These are phyloP conservation scores for Candida neerlandica DNA, from an alignment of 1,139 yeast genomes.

Conservation along the genomic window DNA sequence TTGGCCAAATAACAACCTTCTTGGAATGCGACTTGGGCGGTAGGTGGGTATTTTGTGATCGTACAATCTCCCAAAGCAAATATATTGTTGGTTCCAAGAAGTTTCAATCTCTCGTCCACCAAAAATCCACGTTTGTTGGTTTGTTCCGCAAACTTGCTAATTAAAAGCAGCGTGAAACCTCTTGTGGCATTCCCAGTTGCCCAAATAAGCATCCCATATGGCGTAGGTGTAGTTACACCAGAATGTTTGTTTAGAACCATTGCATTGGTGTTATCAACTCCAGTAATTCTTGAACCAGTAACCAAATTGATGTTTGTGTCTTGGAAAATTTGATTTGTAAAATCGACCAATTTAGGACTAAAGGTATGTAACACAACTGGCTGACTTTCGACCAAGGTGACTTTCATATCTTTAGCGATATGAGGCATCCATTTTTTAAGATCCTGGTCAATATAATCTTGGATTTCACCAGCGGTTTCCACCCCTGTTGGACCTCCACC, in stretches of 20 bases:
- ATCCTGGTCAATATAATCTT: slow-evolving; percentile 91
- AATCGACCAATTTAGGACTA: slow-evolving; percentile 77
- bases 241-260: slow-evolving; percentile 64
- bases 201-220: slow-evolving; percentile 90
- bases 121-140: slow-evolving; percentile 86
- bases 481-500: slow-evolving; percentile 98
- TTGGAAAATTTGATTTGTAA: slow-evolving; percentile 78
- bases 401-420: slow-evolving; percentile 75
- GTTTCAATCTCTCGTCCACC: slow-evolving; percentile 78
- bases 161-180: slow-evolving; percentile 65
- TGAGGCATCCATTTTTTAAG: slow-evolving; percentile 86
- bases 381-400: slow-evolving; percentile 83
- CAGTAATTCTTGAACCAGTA: slow-evolving; percentile 84
- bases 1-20: slow-evolving; percentile 82
- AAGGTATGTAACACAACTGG: slow-evolving; percentile 89
- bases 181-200: slow-evolving; percentile 95
- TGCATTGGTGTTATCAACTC: slow-evolving; percentile 68
- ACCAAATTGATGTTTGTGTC: slow-evolving; percentile 75
- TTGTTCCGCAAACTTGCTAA: slow-evolving; percentile 74
- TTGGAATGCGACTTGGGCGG: slow-evolving; percentile 96
- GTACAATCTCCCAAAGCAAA: slow-evolving; percentile 95
- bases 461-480: slow-evolving; percentile 91
- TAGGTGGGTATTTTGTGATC: slow-evolving; percentile 85
- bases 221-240: slow-evolving; percentile 60
- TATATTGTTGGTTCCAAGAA: slow-evolving; percentile 79